phyloP scores from a whole-genome alignment of 306 rosid genomes.

The Myrica gale region DNA sequence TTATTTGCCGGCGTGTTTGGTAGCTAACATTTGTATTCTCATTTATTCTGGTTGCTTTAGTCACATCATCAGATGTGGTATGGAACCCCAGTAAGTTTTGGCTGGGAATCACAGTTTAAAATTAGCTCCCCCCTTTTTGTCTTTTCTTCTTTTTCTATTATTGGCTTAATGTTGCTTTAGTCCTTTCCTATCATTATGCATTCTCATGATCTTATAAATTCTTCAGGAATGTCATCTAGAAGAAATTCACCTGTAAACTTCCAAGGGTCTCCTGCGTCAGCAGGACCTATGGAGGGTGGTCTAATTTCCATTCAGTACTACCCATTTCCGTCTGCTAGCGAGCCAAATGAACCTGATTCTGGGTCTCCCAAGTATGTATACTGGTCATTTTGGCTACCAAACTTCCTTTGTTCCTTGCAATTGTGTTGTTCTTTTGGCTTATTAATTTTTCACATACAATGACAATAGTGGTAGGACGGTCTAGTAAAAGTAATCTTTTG shows the following conservation, averaged over 20 bases:
- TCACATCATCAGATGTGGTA: not conserved
- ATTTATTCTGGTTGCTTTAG: not conserved
- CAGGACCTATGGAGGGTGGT: constrained; percentile 39
- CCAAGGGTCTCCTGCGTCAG: constrained; percentile 58
- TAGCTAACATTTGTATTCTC: not conserved
- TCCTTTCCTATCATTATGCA: too few species aligned
- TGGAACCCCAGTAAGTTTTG: too few species aligned
- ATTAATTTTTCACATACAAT: not conserved
- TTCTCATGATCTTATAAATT: constrained; percentile 18
- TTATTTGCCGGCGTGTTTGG: not conserved
- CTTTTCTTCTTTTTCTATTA: not conserved
- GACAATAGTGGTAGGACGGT: not conserved
- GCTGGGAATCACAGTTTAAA: too few species aligned
- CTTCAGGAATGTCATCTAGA: constrained; percentile 65
- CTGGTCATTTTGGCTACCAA: constrained; percentile 6
- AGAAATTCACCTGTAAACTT: constrained; percentile 40
- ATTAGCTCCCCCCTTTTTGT: not conserved
- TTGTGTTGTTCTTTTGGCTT: constrained; percentile 3
- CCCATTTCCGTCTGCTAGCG: constrained; percentile 48
- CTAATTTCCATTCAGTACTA: constrained; percentile 50
- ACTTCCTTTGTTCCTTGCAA: constrained; percentile 6
- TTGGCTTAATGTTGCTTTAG: not conserved
- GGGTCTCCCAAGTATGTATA: constrained; percentile 62
- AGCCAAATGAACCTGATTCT: constrained; percentile 44
- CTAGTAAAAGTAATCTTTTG: constrained; percentile 22